Evolutionary conservation across 1,284 basidiomycete species (phyloP).

Genomic region (Hypsizygus ulmarius): DNA sequence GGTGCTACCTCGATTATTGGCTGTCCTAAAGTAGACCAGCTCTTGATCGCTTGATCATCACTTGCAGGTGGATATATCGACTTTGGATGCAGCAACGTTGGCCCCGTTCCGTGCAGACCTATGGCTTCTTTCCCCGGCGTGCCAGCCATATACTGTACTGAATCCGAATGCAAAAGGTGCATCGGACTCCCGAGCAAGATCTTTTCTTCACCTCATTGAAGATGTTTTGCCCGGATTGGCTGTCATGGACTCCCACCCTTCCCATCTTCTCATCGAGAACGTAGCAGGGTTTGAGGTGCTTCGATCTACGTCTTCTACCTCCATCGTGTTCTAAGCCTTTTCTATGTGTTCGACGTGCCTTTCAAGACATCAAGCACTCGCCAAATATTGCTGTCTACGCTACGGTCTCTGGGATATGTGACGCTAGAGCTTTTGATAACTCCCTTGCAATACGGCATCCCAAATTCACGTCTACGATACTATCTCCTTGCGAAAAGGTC

Average conservation of each 20-base stretch:
- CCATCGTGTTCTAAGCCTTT: conserved; percentile 8
- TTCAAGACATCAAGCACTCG: conserved; percentile 62
- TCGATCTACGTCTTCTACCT: conserved; percentile 12
- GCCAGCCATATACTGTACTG: conserved; percentile 77
- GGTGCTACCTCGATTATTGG: conserved; percentile 34
- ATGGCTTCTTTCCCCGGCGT: conserved; percentile 77
- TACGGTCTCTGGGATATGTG: conserved; percentile 54
- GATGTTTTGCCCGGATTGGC: conserved; percentile 62
- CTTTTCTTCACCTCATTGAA: conserved; percentile 68
- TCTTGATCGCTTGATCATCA: conserved; percentile 7
- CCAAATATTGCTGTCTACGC: conserved; percentile 44
- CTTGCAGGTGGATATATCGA: conserved; percentile 59
- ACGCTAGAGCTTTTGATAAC: conserved; percentile 63
- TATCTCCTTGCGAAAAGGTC: conserved; percentile 66
- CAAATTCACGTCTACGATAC: conserved; percentile 76
- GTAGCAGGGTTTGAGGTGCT: conserved; percentile 77
- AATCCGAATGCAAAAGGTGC: conserved; percentile 69
- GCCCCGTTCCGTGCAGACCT: conserved; percentile 46
- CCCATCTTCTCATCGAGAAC: conserved; percentile 67
- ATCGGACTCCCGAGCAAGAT: conserved; percentile 68
- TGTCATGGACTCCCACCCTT: conserved; percentile 43
- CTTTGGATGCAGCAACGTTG: conserved; percentile 48
- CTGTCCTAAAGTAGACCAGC: background rate
- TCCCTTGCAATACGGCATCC: conserved; percentile 73
- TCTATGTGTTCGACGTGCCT: background rate